phyloP scores from a whole-genome alignment of 2,329 filamentous ascomycete species.

The Pseudogymnoascus sp. region DNA sequence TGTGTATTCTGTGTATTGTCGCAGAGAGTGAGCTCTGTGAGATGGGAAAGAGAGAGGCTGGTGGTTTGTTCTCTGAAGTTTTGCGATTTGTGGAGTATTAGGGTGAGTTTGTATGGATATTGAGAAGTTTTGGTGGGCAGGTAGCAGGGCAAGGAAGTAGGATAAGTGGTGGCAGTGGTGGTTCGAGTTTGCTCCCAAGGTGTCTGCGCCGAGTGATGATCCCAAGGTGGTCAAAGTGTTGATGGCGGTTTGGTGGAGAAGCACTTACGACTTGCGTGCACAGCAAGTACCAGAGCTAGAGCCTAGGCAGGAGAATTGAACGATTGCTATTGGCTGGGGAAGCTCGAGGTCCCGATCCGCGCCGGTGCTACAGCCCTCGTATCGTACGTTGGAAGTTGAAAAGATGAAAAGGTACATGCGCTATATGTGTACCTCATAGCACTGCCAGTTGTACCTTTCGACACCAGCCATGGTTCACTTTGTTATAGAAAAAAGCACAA shows the following conservation, averaged over 20 bases:
- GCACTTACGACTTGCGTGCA: not conserved
- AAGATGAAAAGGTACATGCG: not conserved
- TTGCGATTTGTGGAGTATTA: constrained; percentile 2
- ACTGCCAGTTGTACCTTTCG: not conserved
- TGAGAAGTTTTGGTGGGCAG: not conserved
- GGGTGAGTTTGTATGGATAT: not conserved
- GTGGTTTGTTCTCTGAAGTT: not conserved
- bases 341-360: not conserved
- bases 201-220: constrained; percentile 3
- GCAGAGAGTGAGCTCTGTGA: not conserved
- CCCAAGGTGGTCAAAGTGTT: not conserved
- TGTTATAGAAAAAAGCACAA: not conserved
- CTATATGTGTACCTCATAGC: not conserved
- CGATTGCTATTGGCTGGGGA: not conserved
- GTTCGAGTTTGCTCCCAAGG: constrained; percentile 1
- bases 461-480: not conserved
- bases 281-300: not conserved
- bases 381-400: not conserved
- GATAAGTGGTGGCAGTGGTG: not conserved
- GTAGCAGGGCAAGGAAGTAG: not conserved
- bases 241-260: not conserved
- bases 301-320: not conserved
- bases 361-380: not conserved
- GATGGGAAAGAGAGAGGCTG: not conserved
- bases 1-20: not conserved